Evolutionary conservation across 257 asterid genomes (phyloP).

Genomic region (Solanum commersonii): DNA sequence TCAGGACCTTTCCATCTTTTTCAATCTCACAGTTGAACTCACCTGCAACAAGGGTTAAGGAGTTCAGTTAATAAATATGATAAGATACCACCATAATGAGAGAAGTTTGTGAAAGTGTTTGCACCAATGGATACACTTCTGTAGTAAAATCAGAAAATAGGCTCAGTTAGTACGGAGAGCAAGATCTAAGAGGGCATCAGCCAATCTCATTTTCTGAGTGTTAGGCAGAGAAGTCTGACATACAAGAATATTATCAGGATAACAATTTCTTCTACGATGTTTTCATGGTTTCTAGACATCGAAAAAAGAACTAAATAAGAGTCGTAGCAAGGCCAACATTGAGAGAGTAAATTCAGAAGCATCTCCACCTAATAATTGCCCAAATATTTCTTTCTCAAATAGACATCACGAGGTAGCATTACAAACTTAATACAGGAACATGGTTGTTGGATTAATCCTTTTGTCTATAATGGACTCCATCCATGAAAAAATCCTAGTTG

Average conservation of each 20-base stretch:
- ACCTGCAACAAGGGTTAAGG: constrained; percentile 24
- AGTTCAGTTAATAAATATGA: background rate
- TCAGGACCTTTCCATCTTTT: constrained; percentile 46
- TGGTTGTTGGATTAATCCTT: too few species aligned
- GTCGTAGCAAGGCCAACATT: background rate
- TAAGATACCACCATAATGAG: background rate
- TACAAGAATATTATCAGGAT: background rate
- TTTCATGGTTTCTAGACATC: background rate
- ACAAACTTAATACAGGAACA: too few species aligned
- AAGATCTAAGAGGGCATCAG: background rate
- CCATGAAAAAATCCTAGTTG: background rate
- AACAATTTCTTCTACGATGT: background rate
- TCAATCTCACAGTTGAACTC: constrained; percentile 56
- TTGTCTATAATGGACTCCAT: background rate
- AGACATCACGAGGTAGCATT: background rate
- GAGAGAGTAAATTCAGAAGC: background rate
- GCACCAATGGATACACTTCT: background rate
- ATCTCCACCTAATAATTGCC: background rate
- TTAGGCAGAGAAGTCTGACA: background rate
- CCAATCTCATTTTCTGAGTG: background rate
- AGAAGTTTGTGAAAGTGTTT: background rate
- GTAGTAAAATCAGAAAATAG: background rate
- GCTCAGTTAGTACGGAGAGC: background rate
- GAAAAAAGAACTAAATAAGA: background rate
- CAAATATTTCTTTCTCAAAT: background rate